These are phyloP conservation scores for Ophiostoma australiae DNA, from an alignment of 2,329 filamentous ascomycete genomes.

Conservation along the genomic window DNA sequence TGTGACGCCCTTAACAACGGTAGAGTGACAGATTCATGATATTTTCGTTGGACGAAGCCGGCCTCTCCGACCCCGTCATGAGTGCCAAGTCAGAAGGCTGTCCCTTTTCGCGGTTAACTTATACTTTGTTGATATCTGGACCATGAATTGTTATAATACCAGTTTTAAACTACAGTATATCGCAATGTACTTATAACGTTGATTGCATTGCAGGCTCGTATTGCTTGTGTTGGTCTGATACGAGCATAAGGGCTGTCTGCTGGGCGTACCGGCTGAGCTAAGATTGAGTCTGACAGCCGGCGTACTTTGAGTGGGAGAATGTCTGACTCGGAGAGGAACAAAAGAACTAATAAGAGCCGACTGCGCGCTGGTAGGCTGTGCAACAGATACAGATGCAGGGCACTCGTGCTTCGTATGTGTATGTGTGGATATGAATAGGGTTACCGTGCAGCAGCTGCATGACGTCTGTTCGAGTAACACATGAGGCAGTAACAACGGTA, in stretches of 20 bases:
- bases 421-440: not conserved
- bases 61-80: not conserved
- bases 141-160: no score
- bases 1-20: not conserved
- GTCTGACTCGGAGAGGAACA: not conserved
- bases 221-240: not conserved
- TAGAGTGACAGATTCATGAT: not conserved
- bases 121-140: no score
- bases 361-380: not conserved
- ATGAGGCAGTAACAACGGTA: conserved; percentile 16
- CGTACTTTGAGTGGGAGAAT: not conserved
- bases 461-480: conserved; percentile 6
- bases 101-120: not conserved
- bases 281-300: not conserved
- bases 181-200: not conserved
- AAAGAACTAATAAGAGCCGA: not conserved
- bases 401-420: not conserved
- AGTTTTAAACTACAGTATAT: no score
- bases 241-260: not conserved
- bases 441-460: not conserved
- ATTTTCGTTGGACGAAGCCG: not conserved
- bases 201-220: not conserved
- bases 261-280: not conserved
- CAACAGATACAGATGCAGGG: not conserved
- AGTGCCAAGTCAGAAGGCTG: not conserved